Conservation (phyloP, 2,329 filamentous ascomycete species). For the Talaromyces sp. region DNA sequence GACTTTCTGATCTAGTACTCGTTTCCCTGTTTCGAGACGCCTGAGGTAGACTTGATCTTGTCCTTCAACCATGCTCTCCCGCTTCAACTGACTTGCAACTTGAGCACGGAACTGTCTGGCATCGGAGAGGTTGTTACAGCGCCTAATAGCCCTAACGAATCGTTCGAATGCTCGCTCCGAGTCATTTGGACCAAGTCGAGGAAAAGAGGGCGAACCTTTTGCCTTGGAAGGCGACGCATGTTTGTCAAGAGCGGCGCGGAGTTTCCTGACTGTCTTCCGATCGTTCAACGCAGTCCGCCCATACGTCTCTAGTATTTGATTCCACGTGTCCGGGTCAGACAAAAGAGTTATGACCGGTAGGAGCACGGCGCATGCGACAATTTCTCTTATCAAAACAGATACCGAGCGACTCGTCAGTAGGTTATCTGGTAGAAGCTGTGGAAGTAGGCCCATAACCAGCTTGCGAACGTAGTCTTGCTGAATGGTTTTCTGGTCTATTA, state of each 20-base stretch:
- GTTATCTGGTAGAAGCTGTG: constrained; percentile 66
- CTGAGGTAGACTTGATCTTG: constrained; percentile 85
- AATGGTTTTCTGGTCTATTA: constrained; percentile 75
- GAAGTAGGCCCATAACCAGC: constrained; percentile 68
- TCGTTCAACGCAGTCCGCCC: constrained; percentile 86
- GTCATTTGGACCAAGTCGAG: constrained; percentile 74
- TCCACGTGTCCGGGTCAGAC: constrained; percentile 94
- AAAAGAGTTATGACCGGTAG: constrained; percentile 75
- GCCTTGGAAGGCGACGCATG: constrained; percentile 79
- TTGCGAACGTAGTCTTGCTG: constrained; percentile 86
- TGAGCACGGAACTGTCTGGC: constrained; percentile 89
- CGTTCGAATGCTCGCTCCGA: constrained; percentile 91
- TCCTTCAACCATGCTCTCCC: constrained; percentile 70
- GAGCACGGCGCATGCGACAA: constrained; percentile 88
- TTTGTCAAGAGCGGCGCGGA: constrained; percentile 87
- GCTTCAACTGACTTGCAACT: constrained; percentile 84
- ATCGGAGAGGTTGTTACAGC: constrained; percentile 87
- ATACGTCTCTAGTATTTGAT: constrained; percentile 88
- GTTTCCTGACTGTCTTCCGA: constrained; percentile 85
- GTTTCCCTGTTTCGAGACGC: constrained; percentile 84
- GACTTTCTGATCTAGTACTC: constrained; percentile 84
- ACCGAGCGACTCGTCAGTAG: constrained; percentile 78
- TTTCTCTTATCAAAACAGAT: constrained; percentile 75
- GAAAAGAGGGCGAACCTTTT: constrained; percentile 65
- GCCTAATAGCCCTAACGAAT: constrained; percentile 83